Base-by-base conservation (phyloP, 345 rosid genomes). In the Carallia pectinifolia region DNA sequence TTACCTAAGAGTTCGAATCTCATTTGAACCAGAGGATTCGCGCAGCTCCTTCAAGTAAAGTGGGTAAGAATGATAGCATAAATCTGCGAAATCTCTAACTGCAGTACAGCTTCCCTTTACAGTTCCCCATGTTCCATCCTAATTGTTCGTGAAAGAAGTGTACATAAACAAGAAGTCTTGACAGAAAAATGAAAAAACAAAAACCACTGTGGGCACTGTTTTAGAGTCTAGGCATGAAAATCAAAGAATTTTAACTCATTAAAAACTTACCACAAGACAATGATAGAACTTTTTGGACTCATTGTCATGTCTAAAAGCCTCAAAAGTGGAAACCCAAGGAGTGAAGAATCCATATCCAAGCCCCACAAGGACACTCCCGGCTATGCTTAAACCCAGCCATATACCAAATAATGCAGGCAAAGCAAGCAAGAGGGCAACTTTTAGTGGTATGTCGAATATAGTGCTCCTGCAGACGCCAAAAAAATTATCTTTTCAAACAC, bases 91-190 rank as follows among this genome's bases (percentile, higher is more conserved):
- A 85, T 93, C 97, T 40, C 77, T 82, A 36, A 89, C 97, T 40
- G 81, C 82, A 1, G 83, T 87, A 64, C 92, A 87, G 73, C 98
- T 89, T 77, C 94, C 93, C 80, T 78, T 78, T 37, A 90, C 62
- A 4, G 96, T 87, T 73, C 84, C 93, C 96, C 89, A 85, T 64
- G 92, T 89, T 75, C 96, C 98, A 83, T 93, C 97, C 96, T 90
- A 75, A 44, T 62, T 62, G 56, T 70, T 66, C 36, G 69, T 3
- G 63, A 36, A 10, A 66, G 5, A 7, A 52, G 33, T 38, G 3
- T 50, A 50, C 13, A 48, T 48, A 27, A 44, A 70, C 17, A 60
- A 69, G 33, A 37, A 62, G 44, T 66, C 31, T 60, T 19, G 2
- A 27, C 1, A 38, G 58, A 60, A 27, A 69, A 44, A 61, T 55